These are phyloP conservation scores for bread wheat (Triticum aestivum) DNA, from an alignment of 176 grass and related monocot genomes.

Conservation along the genomic window IWGSC_CS_RefSeq_v2.1 NC_057811.1:32976963-32977462, in stretches of 20 bases:
- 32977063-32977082: neutral
- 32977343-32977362: neutral
- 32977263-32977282: neutral
- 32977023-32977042: neutral
- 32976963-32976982: neutral
- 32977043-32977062: too few relatives aligned
- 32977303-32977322: neutral
- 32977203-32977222: too few relatives aligned
- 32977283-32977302: neutral
- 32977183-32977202: too few relatives aligned
- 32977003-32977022: neutral
- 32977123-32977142: too few relatives aligned
- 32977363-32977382: neutral
- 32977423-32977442: neutral
- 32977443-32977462: neutral
- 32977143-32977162: too few relatives aligned
- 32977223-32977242: too few relatives aligned
- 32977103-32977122: too few relatives aligned
- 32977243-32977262: too few relatives aligned
- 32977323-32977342: neutral
- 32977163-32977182: too few relatives aligned
- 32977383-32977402: neutral
- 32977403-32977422: neutral
- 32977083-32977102: too few relatives aligned
- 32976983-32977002: neutral